A percentile compares a stretch with the other conserved stretches of the same genome.
Conservation (phyloP, 163 green algal genomes). For the Scenedesmus sp. region DNA sequence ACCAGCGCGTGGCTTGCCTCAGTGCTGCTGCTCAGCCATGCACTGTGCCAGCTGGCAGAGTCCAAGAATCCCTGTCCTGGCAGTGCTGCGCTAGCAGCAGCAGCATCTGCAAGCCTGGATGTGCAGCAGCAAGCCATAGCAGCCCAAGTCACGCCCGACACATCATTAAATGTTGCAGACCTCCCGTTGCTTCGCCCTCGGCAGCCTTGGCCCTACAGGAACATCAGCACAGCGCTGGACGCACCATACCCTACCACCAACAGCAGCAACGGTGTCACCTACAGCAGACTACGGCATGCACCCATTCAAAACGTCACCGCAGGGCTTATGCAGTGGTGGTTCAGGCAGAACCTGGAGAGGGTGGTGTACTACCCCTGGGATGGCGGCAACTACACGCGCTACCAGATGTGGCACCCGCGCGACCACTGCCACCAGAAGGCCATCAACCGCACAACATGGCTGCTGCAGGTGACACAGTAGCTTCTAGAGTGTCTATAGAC, state of each 20-base stretch:
- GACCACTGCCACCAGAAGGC: slow-evolving; percentile 29
- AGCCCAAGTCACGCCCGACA: neutral
- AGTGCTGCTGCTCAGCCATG: neutral
- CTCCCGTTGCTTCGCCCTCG: neutral
- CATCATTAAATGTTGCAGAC: neutral
- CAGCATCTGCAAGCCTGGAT: neutral
- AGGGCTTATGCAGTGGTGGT: slow-evolving; percentile 11
- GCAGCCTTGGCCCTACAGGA: slow-evolving; percentile 23
- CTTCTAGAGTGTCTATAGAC: neutral
- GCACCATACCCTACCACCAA: neutral
- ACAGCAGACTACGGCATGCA: neutral
- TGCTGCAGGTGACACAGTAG: neutral
- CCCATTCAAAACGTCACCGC: neutral
- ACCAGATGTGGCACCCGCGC: neutral
- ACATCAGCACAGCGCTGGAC: neutral
- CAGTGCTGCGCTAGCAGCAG: neutral
- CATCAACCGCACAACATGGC: neutral
- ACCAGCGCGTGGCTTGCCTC: neutral
- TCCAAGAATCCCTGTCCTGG: neutral
- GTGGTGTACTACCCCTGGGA: neutral
- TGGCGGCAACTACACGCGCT: neutral
- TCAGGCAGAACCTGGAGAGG: slow-evolving; percentile 14
- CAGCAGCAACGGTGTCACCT: neutral
- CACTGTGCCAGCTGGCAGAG: neutral
- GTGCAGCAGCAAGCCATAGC: neutral